Evolutionary conservation across 192 early-diverging fungal genomes (phyloP), one percentile per base, ranked within the genome.

Genomic region (Podila verticillata): DNA sequence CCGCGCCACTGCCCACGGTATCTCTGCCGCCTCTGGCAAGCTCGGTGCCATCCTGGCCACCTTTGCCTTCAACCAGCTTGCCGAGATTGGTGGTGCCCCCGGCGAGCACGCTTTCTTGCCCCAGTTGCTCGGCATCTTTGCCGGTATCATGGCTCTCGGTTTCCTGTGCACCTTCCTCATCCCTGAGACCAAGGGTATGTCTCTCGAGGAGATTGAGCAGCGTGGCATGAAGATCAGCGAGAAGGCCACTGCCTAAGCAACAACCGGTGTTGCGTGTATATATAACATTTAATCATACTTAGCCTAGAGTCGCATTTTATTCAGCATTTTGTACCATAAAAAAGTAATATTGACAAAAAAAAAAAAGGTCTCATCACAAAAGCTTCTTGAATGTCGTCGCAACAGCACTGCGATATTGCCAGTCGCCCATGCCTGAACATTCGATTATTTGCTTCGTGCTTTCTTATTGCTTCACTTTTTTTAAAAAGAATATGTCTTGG

Each of bases 11-110:
- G 90, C 90, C 39, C 94, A 95, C 79, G 94, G 94, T 85, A 90
- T 94, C 72, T 91, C 91, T 64, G 93, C 94, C 51, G 94, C 91
- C 47, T 77, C 82, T 63, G 93, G 94, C 60, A 95, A 94, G 83
- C 84, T 89, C 59, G 93, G 90, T 67, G 93, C 92, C 57, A 92
- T 94, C 75, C 54, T 93, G 63, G 89, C 90, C 48, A 77, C 87
- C 19, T 89, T 89, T 71, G 87, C 85, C n/a, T 89, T 87, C 81
- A 87, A 89, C 73, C 74, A 75, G 54, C 36, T 91, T 35, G 77
- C 78, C 29, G 87, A 86, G 64, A 81, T 86, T 28, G 82, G 83
- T 39, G 86, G 78, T 49, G 48, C 59, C 13, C 63, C 72, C 29
- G 85, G 83, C 60, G 68, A 84, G 39, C 82, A 87, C 61, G 84